Base-by-base conservation (phyloP, 768 basidiomycete species). In the Boletus speciosus region DNA sequence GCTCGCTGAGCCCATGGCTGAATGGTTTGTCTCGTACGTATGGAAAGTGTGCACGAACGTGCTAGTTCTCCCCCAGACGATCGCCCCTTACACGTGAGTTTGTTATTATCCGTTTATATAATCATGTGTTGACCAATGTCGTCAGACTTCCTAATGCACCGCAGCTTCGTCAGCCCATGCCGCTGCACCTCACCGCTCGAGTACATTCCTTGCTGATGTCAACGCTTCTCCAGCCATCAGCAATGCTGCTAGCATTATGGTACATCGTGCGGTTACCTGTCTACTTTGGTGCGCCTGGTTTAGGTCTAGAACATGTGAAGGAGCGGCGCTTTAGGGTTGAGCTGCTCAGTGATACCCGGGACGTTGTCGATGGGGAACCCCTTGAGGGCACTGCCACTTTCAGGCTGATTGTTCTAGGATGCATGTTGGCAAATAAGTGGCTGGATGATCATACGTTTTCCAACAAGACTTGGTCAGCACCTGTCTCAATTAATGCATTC, bases 351-450 rank as follows among this genome's bases (percentile, higher is more conserved):
- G 82, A 82, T 55, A 62, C 68, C 16, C 68, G 68, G 43, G 62
- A 74, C 19, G 54, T 69, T n/a, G 62, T 69, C 27, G 81, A 83
- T 38, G 60, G 62, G 2, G 81, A 82, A 43, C 71, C 73, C 4
- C 70, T 74, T 46, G 86, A 88, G 64, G 74, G 76, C 6, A 78
- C 76, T 55, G 84, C 83, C 1, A 82, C 86, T 11, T 91, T 90
- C 69, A 82, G 86, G 49, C 76, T 92, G 40, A 76, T 91, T 54
- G 79, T 92, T 23, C 76, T 92, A 23, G 90, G 90, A 19, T 90
- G 84, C 57, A 90, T 92, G 88, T 74, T 92, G 34, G 88, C 89
- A 19, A 91, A 91, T 69, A 92, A 92, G 71, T 91, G 90, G 90
- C 66, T 92, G 59, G 89, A 91, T 59, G 90, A 92, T 61, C 90